Evolutionary conservation across 2,329 filamentous ascomycete species (phyloP).

Genomic region (Ophiostoma ips): DNA sequence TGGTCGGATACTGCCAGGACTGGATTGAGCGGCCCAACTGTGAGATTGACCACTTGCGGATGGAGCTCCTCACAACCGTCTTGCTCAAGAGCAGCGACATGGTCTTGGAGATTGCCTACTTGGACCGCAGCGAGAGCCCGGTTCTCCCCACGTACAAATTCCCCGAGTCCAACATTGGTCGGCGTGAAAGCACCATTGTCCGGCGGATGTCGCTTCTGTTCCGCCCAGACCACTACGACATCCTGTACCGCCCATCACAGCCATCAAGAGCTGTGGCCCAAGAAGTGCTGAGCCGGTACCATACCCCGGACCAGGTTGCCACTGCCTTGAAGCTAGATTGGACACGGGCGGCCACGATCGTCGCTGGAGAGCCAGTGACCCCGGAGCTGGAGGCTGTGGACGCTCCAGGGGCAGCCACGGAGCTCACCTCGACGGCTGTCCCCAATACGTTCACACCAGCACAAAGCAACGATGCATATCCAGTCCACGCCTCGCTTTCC

Average conservation of each 20-base stretch:
- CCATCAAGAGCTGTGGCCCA: not conserved
- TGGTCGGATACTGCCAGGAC: slow-evolving; percentile 55
- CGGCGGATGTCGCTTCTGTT: slow-evolving; percentile 46
- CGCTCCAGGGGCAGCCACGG: not conserved
- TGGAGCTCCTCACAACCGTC: slow-evolving; percentile 62
- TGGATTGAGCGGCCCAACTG: slow-evolving; percentile 60
- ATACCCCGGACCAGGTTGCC: not conserved
- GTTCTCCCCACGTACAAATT: slow-evolving; percentile 61
- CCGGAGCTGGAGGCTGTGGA: not conserved
- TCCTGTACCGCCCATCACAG: slow-evolving; percentile 49
- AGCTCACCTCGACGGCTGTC: too few relatives aligned
- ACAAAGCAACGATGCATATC: not conserved
- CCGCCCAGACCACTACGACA: slow-evolving; percentile 81
- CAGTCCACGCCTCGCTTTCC: not conserved
- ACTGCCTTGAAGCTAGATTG: not conserved
- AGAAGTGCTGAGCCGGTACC: slow-evolving; percentile 1
- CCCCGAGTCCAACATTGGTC: slow-evolving; percentile 37
- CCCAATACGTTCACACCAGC: too few relatives aligned
- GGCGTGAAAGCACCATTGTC: slow-evolving; percentile 29
- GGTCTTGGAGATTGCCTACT: slow-evolving; percentile 75
- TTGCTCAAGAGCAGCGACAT: slow-evolving; percentile 68
- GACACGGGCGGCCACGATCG: not conserved
- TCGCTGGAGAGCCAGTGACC: not conserved
- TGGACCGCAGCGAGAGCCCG: slow-evolving; percentile 70
- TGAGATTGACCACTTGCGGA: slow-evolving; percentile 84